Base-by-base conservation (phyloP, 2,329 filamentous ascomycete species). In the Tolypocladium sp. region DNA sequence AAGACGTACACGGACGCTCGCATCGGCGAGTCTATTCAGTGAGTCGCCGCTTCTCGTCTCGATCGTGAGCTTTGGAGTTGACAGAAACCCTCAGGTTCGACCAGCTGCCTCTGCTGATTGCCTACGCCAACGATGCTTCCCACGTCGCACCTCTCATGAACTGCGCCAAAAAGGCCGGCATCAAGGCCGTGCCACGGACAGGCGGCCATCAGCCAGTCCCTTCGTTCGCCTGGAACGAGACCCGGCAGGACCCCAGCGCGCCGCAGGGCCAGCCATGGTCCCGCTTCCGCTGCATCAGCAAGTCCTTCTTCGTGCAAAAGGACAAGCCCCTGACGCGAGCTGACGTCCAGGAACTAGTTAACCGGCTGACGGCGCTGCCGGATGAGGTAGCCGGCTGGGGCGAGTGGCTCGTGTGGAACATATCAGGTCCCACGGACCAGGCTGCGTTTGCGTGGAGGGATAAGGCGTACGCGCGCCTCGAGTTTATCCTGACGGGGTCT, bases 401-500 rank as follows among this genome's bases (percentile, higher is more conserved):
- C 30, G 30, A 33, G 30, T 33, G 30, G 30, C 30, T 7, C 30
- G 30, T 7, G 30, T 1, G 30, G 30, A 7, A 56, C 55, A 35
- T 56, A 13, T 40, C 37, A 58, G 59, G 15, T 22, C 46, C n/a
- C 30, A 10, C 40, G 7, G 46, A 55, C 35, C 17, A 58, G 35
- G 42, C 62, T 9, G 60, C 60, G 4, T 63, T 65, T 55, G 59
- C 63, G 20, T 63, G 60, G 62, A 56, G 59, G 22, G 58, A 61
- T 17, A 25, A 61, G 49, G 63, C 62, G 15, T 59, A 57, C 40
- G 61, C 59, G 2, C 62, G 63, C 53, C 53, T 64, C 15, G 56
- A 64, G 59, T 62, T 64, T 27, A 58, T 59, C 35, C 40, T 60
- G 12, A 55, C 51, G 6, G 60, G 30, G 30, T 8, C 30, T 4